Percentiles rank a stretch among this genome's conserved stretches.
Conservation (phyloP, 1,284 basidiomycete species). For the Sporisorium reilianum region DNA sequence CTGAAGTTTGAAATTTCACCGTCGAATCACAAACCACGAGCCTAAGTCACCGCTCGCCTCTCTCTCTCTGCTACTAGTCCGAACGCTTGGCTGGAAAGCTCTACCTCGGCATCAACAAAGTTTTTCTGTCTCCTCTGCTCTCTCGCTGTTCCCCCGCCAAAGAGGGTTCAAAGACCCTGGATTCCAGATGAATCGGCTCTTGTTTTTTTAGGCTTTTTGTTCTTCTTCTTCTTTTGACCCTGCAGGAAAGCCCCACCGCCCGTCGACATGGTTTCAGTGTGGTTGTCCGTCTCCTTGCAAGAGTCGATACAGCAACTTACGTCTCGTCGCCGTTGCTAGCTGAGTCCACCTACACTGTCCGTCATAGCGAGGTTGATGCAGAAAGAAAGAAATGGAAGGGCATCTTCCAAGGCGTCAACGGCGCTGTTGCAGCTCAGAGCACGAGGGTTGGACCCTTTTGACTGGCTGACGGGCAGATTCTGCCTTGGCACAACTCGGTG, state of each 20-base stretch:
- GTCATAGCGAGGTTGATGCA: background rate
- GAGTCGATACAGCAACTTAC: too few species aligned
- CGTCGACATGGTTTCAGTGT: too few species aligned
- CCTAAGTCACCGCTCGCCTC: too few species aligned
- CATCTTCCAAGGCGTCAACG: background rate
- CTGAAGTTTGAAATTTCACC: too few species aligned
- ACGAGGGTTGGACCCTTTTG: background rate
- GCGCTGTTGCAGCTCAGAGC: background rate
- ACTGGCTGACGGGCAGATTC: background rate
- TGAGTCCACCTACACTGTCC: background rate
- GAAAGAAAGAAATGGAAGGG: background rate
- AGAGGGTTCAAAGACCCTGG: conserved; percentile 8
- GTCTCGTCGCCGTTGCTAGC: background rate
- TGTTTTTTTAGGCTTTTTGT: background rate
- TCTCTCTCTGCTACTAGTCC: too few species aligned
- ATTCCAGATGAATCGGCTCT: background rate
- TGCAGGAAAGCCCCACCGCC: background rate
- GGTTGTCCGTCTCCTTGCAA: too few species aligned
- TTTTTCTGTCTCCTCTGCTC: too few species aligned
- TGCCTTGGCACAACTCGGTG: conserved; percentile 14
- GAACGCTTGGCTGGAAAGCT: too few species aligned
- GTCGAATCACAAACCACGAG: too few species aligned
- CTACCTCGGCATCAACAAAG: too few species aligned
- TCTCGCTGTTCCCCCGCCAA: background rate
- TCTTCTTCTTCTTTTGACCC: too few species aligned